Conservation (phyloP, 2,329 filamentous ascomycete genomes). For the Neurospora sp. region DNA sequence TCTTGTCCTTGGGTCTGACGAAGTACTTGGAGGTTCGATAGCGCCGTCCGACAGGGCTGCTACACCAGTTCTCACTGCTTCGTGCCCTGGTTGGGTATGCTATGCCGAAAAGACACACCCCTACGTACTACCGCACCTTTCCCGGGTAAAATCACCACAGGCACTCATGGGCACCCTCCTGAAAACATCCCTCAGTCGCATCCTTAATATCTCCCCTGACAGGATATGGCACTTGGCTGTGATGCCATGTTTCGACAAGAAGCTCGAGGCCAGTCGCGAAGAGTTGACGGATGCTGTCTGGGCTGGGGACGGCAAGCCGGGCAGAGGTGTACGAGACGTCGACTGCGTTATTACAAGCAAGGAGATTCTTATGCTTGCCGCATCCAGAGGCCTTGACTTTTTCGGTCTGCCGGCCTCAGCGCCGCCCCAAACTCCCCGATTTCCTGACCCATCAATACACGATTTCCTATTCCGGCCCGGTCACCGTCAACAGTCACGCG, state of each 20-base stretch:
- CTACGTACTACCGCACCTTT: conserved; percentile 83
- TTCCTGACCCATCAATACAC: conserved; percentile 63
- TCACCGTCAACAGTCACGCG: conserved; percentile 34
- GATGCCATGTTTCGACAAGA: conserved; percentile 99
- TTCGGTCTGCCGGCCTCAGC: conserved; percentile 48
- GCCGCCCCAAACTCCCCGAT: conserved; percentile 43
- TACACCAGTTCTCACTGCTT: conserved; percentile 69
- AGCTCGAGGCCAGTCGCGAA: conserved; percentile 86
- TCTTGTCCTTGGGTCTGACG: conserved; percentile 68
- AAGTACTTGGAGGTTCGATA: conserved; percentile 40
- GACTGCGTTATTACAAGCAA: conserved; percentile 98
- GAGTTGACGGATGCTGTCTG: conserved; percentile 80
- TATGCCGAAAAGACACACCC: conserved; percentile 98
- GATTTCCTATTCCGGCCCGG: conserved; percentile 62
- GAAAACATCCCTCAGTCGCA: conserved; percentile 72
- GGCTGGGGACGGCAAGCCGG: conserved; percentile 40
- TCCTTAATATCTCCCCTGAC: conserved; percentile 60
- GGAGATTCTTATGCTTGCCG: conserved; percentile 82
- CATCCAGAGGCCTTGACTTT: conserved; percentile 69
- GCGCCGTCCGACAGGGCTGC: conserved; percentile 15
- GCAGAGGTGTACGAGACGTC: conserved; percentile 65
- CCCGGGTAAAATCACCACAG: conserved; percentile 86
- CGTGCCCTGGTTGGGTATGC: conserved; percentile 96
- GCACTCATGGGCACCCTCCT: conserved; percentile 82
- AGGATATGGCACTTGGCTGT: conserved; percentile 90